Evolutionary conservation across 768 basidiomycete genomes (phyloP).

Genomic region (Termitomyces sp.): DNA sequence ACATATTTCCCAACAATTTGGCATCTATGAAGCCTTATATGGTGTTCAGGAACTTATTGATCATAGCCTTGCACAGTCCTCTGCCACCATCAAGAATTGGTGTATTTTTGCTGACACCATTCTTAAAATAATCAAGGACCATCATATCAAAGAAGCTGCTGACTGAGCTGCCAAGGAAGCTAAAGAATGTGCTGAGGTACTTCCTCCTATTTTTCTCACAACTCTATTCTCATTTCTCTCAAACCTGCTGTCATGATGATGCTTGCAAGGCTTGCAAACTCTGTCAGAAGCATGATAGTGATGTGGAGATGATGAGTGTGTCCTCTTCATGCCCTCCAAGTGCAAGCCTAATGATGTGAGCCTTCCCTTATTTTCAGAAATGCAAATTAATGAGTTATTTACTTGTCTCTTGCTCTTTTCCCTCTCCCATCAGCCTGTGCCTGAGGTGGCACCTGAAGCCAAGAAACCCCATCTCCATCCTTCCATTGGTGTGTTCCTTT

Average conservation of each 20-base stretch:
- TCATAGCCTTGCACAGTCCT: not conserved
- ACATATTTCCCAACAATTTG: not conserved
- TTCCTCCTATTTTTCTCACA: not conserved
- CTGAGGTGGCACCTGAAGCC: too few species aligned
- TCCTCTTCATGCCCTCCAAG: too few species aligned
- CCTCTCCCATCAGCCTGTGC: too few species aligned
- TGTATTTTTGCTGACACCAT: not conserved
- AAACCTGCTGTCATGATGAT: not conserved
- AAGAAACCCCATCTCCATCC: too few species aligned
- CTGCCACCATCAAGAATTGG: not conserved
- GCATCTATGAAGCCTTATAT: too few species aligned
- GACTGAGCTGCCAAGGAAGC: not conserved
- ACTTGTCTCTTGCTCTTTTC: too few species aligned
- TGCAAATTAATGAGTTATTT: too few species aligned
- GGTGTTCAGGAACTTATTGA: not conserved
- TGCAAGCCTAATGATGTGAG: too few species aligned
- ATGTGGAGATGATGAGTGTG: too few species aligned
- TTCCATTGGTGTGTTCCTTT: not conserved
- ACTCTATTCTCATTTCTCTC: not conserved
- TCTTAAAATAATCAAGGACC: not conserved
- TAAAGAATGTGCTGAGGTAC: not conserved
- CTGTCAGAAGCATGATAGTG: too few species aligned
- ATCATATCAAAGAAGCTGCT: not conserved
- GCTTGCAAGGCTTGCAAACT: not conserved
- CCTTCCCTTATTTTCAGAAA: too few species aligned